A percentile compares a stretch with the other conserved stretches of the same genome.
Evolutionary conservation across 1,284 basidiomycete species (phyloP).

Genomic region (Fomitopsis schrenkii): DNA sequence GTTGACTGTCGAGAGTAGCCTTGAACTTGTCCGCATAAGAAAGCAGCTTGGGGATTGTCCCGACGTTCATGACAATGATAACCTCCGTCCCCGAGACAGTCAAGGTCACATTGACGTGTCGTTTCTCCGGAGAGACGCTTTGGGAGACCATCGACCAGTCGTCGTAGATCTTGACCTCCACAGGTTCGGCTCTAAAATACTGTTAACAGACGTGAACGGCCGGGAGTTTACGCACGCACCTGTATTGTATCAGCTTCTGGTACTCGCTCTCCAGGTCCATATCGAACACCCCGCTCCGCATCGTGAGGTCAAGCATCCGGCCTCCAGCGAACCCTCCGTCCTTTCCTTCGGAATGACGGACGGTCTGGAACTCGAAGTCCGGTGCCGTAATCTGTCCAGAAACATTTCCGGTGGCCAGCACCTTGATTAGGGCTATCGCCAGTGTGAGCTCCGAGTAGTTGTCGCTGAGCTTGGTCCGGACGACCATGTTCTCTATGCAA

Average conservation of each 20-base stretch:
- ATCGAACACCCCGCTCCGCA: slow-evolving; percentile 72
- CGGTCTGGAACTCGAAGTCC: slow-evolving; percentile 73
- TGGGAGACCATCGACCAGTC: slow-evolving; percentile 68
- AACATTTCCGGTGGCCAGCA: slow-evolving; percentile 70
- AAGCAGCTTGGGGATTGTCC: slow-evolving; percentile 70
- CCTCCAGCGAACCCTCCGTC: slow-evolving; percentile 28
- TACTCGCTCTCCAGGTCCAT: slow-evolving; percentile 74
- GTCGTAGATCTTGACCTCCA: slow-evolving; percentile 73
- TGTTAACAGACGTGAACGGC: neutral
- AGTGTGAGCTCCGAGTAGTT: slow-evolving; percentile 58
- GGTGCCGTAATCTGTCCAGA: slow-evolving; percentile 69
- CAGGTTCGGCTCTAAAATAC: slow-evolving; percentile 64
- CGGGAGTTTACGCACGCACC: slow-evolving; percentile 41
- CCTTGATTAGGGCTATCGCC: slow-evolving; percentile 57
- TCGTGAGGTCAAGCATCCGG: slow-evolving; percentile 67
- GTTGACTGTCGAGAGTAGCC: slow-evolving; percentile 67
- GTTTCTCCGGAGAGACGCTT: slow-evolving; percentile 37
- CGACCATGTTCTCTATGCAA: slow-evolving; percentile 53
- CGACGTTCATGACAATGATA: slow-evolving; percentile 66
- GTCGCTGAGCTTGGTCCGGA: slow-evolving; percentile 61
- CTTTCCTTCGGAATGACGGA: slow-evolving; percentile 48
- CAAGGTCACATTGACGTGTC: slow-evolving; percentile 73
- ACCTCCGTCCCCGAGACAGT: slow-evolving; percentile 73
- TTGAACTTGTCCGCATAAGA: slow-evolving; percentile 71
- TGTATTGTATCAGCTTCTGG: slow-evolving; percentile 73